Percentiles rank a stretch among this genome's conserved stretches.
Conservation (phyloP, 768 basidiomycete species). For the Galerina marginata region DNA sequence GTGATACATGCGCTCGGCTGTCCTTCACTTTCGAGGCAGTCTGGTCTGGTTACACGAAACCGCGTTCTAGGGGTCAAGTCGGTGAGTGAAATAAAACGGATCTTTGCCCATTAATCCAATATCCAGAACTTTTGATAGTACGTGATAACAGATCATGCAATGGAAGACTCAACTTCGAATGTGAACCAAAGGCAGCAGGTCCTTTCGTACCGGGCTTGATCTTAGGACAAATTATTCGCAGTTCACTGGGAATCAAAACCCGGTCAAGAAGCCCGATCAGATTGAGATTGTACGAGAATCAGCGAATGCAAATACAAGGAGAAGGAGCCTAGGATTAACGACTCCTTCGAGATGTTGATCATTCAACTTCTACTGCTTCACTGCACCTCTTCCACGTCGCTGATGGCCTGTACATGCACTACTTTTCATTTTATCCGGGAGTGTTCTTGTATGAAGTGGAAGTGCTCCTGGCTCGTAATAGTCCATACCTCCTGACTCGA, state of each 20-base stretch:
- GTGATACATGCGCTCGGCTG: too few species aligned
- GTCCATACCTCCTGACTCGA: too few species aligned
- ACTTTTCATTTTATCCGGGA: too few species aligned
- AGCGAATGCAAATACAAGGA: conserved; percentile 1
- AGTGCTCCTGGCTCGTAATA: too few species aligned
- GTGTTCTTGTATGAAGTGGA: too few species aligned
- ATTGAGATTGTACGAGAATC: conserved; percentile 9
- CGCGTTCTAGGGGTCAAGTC: neutral
- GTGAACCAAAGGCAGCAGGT: conserved; percentile 8
- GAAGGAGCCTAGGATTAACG: conserved; percentile 3
- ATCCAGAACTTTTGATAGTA: conserved; percentile 7
- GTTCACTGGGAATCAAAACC: conserved; percentile 1
- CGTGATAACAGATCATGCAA: conserved; percentile 6
- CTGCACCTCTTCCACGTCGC: neutral
- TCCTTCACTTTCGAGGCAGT: too few species aligned
- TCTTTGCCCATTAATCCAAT: conserved; percentile 3
- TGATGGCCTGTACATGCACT: too few species aligned
- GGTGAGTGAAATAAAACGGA: neutral
- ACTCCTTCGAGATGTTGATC: conserved; percentile 9
- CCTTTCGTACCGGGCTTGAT: conserved; percentile 27
- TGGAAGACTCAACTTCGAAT: conserved; percentile 6
- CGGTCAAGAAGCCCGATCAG: conserved; percentile 15
- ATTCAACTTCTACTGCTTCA: neutral
- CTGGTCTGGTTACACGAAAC: neutral
- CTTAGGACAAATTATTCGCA: conserved; percentile 5